A percentile compares a stretch with the other conserved stretches of the same genome.
Evolutionary conservation across 108 stramenopile genomes (phyloP).

Genomic region (Nannochloropsis gaditana): DNA sequence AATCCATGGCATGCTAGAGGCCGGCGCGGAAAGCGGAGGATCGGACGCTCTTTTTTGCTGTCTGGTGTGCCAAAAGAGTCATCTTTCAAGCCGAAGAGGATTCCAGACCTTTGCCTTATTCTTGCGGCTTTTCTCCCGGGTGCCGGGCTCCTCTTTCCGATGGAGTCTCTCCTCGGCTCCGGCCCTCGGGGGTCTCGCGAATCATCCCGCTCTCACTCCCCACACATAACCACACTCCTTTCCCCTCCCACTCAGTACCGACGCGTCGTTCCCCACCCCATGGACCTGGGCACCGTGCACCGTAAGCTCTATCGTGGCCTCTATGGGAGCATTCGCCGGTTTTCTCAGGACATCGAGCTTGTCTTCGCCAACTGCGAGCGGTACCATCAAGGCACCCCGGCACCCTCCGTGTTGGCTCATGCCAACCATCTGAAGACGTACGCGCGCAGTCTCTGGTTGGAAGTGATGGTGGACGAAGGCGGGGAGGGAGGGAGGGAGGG

Average conservation of each 20-base stretch:
- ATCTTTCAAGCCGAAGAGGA: no score
- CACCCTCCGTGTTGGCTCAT: neutral
- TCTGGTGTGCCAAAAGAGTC: no score
- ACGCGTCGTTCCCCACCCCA: neutral
- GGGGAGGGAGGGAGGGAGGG: neutral
- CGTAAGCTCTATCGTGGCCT: neutral
- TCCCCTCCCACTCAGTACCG: neutral
- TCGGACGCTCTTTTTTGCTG: no score
- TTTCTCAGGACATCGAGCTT: neutral
- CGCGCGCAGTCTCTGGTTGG: neutral
- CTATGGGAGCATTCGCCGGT: neutral
- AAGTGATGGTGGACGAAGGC: neutral
- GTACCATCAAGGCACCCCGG: neutral
- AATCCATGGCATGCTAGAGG: no score
- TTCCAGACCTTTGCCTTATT: no score
- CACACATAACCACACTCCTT: neutral
- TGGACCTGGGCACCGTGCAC: neutral
- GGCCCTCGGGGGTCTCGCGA: no score
- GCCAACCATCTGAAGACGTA: neutral
- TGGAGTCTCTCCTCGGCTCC: no score
- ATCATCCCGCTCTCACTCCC: no score
- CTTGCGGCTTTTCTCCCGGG: no score
- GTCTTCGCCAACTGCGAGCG: slow-evolving; percentile 4
- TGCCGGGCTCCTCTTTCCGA: no score
- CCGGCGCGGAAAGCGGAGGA: no score